These are phyloP conservation scores for Psilocybe azurescens DNA, from an alignment of 768 basidiomycete species.

Conservation along the genomic window DNA sequence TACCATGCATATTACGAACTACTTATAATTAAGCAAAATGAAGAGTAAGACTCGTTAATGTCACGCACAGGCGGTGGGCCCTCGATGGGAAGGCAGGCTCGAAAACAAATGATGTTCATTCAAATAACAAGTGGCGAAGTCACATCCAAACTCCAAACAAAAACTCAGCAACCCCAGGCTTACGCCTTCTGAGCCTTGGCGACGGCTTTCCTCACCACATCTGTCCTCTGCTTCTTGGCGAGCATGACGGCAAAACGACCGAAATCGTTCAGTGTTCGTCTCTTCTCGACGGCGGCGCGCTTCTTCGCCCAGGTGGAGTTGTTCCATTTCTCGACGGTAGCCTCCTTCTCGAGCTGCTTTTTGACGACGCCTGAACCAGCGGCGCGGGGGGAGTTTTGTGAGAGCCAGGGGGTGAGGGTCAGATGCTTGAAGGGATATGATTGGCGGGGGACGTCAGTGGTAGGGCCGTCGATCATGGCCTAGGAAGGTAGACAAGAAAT, in stretches of 20 bases:
- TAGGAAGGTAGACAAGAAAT: constrained; percentile 33
- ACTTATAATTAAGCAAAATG: too few relatives aligned
- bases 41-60: too few relatives aligned
- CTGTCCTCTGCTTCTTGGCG: constrained; percentile 87
- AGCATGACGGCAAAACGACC: constrained; percentile 89
- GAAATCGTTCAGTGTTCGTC: constrained; percentile 87
- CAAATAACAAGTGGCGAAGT: too few relatives aligned
- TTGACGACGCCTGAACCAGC: constrained; percentile 83
- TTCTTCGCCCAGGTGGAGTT: constrained; percentile 88
- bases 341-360: constrained; percentile 90
- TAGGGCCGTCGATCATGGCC: constrained; percentile 96
- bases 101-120: too few relatives aligned
- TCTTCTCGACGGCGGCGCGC: constrained; percentile 73
- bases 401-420: constrained; percentile 85
- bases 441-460: constrained; percentile 91
- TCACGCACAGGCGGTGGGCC: too few relatives aligned
- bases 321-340: constrained; percentile 86
- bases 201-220: constrained; percentile 74
- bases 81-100: too few relatives aligned
- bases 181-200: constrained; percentile 47
- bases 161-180: background rate
- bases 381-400: constrained; percentile 84
- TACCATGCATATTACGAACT: too few relatives aligned
- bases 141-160: too few relatives aligned
- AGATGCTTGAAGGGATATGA: constrained; percentile 91